A percentile compares a stretch with the other conserved stretches of the same genome.
Evolutionary conservation across 495 filamentous ascomycete genomes (phyloP).

Genomic region (Beverwykella pulmonaria): DNA sequence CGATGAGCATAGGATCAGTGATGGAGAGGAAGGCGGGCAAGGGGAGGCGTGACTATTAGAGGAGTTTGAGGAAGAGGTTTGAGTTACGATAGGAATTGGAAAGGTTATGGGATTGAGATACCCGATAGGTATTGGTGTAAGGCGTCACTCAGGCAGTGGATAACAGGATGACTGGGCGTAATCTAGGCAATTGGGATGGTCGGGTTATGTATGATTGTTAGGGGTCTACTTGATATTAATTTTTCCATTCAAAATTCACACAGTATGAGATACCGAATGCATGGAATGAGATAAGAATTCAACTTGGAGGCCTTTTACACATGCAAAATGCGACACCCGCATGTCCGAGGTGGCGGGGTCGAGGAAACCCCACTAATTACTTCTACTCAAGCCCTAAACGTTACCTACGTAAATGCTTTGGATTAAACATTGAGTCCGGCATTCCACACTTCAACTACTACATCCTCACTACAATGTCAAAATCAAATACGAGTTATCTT

Average conservation of each 20-base stretch:
- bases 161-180: neutral
- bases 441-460: too few species aligned
- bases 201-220: neutral
- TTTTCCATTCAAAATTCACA: too few species aligned
- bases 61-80: neutral
- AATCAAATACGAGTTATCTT: neutral
- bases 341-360: too few species aligned
- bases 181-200: neutral
- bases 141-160: too few species aligned
- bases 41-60: constrained; percentile 3
- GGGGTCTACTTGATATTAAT: neutral
- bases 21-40: constrained; percentile 7
- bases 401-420: too few species aligned
- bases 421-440: too few species aligned
- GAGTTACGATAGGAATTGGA: neutral
- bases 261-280: too few species aligned
- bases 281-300: too few species aligned
- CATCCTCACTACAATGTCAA: neutral
- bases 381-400: too few species aligned
- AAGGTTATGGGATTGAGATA: neutral
- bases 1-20: constrained; percentile 46
- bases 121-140: neutral
- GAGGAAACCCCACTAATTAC: too few species aligned
- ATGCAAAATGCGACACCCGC: too few species aligned
- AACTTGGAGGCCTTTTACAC: too few species aligned